Percentiles rank a stretch among this genome's conserved stretches.
Conservation (phyloP, 805 yeast genomes). For the Myxozyma sirexii region DNA sequence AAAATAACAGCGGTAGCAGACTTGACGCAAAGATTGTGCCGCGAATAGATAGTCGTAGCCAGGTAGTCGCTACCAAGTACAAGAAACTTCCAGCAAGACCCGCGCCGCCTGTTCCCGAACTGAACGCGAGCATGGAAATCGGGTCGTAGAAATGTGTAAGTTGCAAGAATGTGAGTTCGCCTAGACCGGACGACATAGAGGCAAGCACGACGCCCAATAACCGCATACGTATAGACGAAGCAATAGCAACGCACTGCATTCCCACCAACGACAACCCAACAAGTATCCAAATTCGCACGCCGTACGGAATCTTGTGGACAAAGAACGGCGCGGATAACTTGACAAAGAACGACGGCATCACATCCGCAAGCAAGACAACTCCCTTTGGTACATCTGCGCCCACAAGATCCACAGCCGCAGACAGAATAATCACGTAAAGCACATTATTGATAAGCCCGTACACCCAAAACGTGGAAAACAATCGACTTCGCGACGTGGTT, state of each 20-base stretch:
- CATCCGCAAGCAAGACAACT: constrained; percentile 80
- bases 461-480: constrained; percentile 32
- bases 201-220: constrained; percentile 77
- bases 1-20: constrained; percentile 42
- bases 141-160: constrained; percentile 72
- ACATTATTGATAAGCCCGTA: constrained; percentile 89
- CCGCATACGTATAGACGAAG: constrained; percentile 45
- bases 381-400: constrained; percentile 85
- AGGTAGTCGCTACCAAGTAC: constrained; percentile 71
- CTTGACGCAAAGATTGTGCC: constrained; percentile 61
- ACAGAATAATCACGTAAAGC: constrained; percentile 83
- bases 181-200: constrained; percentile 82
- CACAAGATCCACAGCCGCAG: constrained; percentile 91
- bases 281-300: constrained; percentile 54
- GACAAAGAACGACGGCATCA: constrained; percentile 74
- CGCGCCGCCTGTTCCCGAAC: constrained; percentile 96
- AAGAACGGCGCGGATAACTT: constrained; percentile 79
- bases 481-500: constrained; percentile 6
- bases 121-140: constrained; percentile 77
- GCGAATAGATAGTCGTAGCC: constrained; percentile 59
- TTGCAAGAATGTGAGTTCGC: constrained; percentile 86
- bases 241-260: constrained; percentile 66
- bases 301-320: constrained; percentile 66
- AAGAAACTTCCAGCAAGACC: constrained; percentile 81
- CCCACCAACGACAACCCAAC: constrained; percentile 68